These are phyloP conservation scores for Exophiala viscosa DNA, from an alignment of 2,329 filamentous ascomycete genomes.

Conservation along the genomic window DNA sequence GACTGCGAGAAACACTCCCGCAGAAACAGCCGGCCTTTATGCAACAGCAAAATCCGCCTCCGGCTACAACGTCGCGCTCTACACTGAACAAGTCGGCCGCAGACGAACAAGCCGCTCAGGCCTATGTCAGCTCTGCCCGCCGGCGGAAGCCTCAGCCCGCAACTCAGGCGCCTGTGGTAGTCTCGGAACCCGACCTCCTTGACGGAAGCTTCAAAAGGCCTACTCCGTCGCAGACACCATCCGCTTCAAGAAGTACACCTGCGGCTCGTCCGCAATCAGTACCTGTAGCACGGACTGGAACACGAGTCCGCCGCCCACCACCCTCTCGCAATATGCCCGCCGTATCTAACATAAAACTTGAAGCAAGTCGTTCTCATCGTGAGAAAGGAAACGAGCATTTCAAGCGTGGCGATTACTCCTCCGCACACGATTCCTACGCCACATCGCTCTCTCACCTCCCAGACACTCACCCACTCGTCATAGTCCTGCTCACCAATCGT, in stretches of 20 bases:
- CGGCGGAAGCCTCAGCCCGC: constrained; percentile 63
- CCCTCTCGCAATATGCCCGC: constrained; percentile 54
- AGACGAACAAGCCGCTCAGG: constrained; percentile 76
- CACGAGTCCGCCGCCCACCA: constrained; percentile 35
- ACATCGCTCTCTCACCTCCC: constrained; percentile 73
- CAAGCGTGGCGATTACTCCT: constrained; percentile 87
- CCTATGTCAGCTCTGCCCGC: constrained; percentile 81
- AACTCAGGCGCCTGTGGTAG: constrained; percentile 41
- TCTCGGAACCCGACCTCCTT: constrained; percentile 61
- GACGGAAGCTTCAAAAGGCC: constrained; percentile 39
- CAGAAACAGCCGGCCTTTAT: constrained; percentile 48
- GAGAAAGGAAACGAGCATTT: constrained; percentile 81
- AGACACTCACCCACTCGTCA: constrained; percentile 72
- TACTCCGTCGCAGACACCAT: constrained; percentile 25
- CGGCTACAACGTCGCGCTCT: constrained; percentile 50
- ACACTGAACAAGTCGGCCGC: constrained; percentile 68
- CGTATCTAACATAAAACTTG: constrained; percentile 65
- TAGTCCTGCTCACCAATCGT: constrained; percentile 87
- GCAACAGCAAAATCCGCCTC: constrained; percentile 53
- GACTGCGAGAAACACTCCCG: constrained; percentile 40
- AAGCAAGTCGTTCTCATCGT: constrained; percentile 73
- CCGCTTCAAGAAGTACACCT: constrained; percentile 34
- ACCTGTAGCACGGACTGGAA: constrained; percentile 11
- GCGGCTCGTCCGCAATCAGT: constrained; percentile 32
- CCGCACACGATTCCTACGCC: constrained; percentile 79